Conservation (phyloP, 2,329 filamentous ascomycete genomes). For the Aspergillus transmontanensis region DNA sequence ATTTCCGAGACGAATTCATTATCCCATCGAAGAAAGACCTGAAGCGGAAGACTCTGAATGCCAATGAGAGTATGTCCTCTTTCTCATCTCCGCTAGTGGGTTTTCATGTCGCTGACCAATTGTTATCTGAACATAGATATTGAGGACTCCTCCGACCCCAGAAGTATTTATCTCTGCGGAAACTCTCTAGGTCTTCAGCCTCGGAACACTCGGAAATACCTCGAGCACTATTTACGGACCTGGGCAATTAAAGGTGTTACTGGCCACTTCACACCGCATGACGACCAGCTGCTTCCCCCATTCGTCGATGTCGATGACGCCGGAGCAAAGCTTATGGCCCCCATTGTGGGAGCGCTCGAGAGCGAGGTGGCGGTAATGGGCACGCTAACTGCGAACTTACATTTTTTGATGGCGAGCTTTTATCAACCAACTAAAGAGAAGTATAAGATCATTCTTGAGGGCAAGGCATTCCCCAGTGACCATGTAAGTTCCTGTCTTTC, state of each 20-base stretch:
- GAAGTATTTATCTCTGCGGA: constrained; percentile 79
- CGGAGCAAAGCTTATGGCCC: constrained; percentile 69
- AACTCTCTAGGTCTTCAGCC: constrained; percentile 89
- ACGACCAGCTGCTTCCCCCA: constrained; percentile 66
- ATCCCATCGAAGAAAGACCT: constrained; percentile 75
- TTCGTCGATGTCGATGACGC: constrained; percentile 81
- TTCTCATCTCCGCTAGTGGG: neutral
- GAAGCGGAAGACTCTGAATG: constrained; percentile 60
- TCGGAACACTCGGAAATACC: constrained; percentile 63
- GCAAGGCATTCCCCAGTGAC: constrained; percentile 87
- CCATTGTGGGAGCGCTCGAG: constrained; percentile 71
- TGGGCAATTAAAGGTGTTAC: constrained; percentile 85
- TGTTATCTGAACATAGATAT: constrained; percentile 5
- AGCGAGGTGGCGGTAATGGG: constrained; percentile 86
- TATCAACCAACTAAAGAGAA: constrained; percentile 67
- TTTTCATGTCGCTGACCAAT: constrained; percentile 3
- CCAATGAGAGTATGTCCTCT: constrained; percentile 26
- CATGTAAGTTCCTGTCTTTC: constrained; percentile 56
- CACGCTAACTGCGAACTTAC: constrained; percentile 78
- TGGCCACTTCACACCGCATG: constrained; percentile 74
- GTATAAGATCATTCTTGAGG: constrained; percentile 85
- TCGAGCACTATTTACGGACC: constrained; percentile 74
- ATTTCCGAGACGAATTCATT: constrained; percentile 71
- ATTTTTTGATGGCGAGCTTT: constrained; percentile 82
- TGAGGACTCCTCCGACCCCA: constrained; percentile 43